phyloP scores from a whole-genome alignment of 2,329 filamentous ascomycete genomes.

The Colletotrichum eleusines region DNA sequence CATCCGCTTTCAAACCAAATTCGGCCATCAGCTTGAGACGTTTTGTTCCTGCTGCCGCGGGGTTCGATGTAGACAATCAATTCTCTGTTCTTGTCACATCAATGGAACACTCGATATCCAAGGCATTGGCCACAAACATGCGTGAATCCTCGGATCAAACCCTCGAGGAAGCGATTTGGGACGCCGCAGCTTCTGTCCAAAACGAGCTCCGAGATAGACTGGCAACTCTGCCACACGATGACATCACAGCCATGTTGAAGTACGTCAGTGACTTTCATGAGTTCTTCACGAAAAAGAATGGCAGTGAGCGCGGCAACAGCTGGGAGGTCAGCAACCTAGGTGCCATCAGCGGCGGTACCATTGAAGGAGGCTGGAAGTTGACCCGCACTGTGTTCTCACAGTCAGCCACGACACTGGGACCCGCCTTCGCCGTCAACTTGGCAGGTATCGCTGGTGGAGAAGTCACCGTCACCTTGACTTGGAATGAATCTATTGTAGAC shows the following conservation, averaged over 20 bases:
- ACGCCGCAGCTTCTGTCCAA: constrained; percentile 52
- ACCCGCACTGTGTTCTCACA: constrained; percentile 64
- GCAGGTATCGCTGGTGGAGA: constrained; percentile 57
- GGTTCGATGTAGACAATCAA: constrained; percentile 47
- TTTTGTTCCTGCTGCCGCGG: constrained; percentile 47
- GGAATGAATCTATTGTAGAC: constrained; percentile 61
- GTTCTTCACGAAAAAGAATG: constrained; percentile 57
- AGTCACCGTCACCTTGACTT: constrained; percentile 59
- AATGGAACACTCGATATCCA: constrained; percentile 49
- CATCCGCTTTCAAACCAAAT: constrained; percentile 51
- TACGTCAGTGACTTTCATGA: constrained; percentile 59
- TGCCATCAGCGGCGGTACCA: constrained; percentile 47
- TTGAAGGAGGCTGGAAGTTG: constrained; percentile 50
- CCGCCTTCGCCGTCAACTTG: constrained; percentile 60
- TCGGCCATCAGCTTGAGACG: constrained; percentile 62
- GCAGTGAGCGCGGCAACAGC: constrained; percentile 55
- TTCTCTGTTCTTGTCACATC: constrained; percentile 58
- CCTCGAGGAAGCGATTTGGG: constrained; percentile 56
- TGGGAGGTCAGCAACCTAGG: constrained; percentile 69
- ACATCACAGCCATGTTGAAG: constrained; percentile 56
- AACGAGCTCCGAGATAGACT: constrained; percentile 51
- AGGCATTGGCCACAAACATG: constrained; percentile 45
- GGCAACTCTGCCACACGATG: constrained; percentile 55
- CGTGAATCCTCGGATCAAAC: constrained; percentile 43
- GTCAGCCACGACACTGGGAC: constrained; percentile 57